Evolutionary conservation across 2,329 filamentous ascomycete genomes (phyloP).

Genomic region (Neodidymelliopsis sp.): DNA sequence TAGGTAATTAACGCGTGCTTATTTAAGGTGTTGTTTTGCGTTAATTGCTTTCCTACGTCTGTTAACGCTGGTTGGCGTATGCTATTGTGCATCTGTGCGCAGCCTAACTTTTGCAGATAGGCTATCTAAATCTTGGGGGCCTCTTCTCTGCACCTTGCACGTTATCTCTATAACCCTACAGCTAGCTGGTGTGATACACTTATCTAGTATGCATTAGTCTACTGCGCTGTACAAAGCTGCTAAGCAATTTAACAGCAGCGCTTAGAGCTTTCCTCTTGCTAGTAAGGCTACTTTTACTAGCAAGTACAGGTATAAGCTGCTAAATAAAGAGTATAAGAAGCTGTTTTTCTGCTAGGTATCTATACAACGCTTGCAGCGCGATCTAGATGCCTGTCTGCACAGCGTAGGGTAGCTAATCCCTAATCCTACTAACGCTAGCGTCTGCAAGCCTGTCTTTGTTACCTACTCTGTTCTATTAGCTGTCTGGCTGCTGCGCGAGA

Average conservation of each 20-base stretch:
- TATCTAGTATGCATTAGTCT: too few relatives aligned
- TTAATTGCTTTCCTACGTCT: too few relatives aligned
- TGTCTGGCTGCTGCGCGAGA: conserved; percentile 8
- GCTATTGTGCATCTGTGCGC: too few relatives aligned
- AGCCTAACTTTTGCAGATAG: too few relatives aligned
- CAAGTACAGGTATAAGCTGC: neutral
- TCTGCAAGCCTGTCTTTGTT: conserved; percentile 6
- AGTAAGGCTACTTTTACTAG: neutral
- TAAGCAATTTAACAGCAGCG: neutral
- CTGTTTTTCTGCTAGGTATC: neutral
- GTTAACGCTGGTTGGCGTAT: too few relatives aligned
- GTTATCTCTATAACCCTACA: too few relatives aligned
- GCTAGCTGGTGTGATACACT: too few relatives aligned
- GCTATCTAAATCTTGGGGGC: too few relatives aligned
- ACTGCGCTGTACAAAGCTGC: neutral
- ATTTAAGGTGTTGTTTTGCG: too few relatives aligned
- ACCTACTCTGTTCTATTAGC: conserved; percentile 1
- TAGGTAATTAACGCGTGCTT: too few relatives aligned
- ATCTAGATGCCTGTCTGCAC: neutral
- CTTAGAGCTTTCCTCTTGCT: neutral
- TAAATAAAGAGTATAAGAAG: conserved; percentile 1
- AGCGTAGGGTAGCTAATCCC: conserved; percentile 9
- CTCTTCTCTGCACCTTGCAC: too few relatives aligned
- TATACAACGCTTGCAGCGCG: neutral
- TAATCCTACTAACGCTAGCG: neutral